phyloP scores from a whole-genome alignment of 2,329 filamentous ascomycete species.

The Neurospora sp. region DNA sequence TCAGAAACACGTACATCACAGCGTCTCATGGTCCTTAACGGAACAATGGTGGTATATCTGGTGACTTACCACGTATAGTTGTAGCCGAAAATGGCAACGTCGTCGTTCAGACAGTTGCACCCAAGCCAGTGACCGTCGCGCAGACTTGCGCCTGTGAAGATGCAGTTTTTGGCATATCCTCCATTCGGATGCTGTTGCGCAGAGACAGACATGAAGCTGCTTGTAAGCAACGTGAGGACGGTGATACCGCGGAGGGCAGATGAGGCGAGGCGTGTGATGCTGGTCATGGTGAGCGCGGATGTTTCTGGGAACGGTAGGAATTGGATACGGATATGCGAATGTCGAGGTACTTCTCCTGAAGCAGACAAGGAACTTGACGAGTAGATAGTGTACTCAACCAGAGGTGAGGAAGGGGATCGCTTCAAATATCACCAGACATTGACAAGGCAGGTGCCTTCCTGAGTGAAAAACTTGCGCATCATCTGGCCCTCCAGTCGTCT shows the following conservation, averaged over 20 bases:
- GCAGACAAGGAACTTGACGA: neutral
- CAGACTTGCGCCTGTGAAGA: conserved; percentile 26
- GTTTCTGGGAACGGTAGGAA: neutral
- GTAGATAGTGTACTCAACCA: neutral
- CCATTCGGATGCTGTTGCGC: conserved; percentile 1
- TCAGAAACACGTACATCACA: neutral
- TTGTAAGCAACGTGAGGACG: neutral
- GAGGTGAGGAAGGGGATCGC: neutral
- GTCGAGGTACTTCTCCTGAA: neutral
- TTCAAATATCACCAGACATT: neutral
- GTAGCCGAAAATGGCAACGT: conserved; percentile 25
- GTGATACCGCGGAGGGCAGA: neutral
- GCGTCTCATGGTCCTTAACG: neutral
- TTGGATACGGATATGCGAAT: neutral
- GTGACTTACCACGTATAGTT: conserved; percentile 29
- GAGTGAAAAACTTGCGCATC: neutral
- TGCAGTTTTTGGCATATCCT: conserved; percentile 26
- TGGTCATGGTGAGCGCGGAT: conserved; percentile 1
- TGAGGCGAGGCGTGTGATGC: neutral
- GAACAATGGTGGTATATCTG: neutral
- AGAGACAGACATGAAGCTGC: neutral
- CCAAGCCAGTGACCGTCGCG: conserved; percentile 23
- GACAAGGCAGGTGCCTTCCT: neutral
- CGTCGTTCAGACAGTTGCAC: conserved; percentile 30
- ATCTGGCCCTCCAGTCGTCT: neutral